Base-by-base conservation (phyloP, 1,284 basidiomycete genomes). In the Salmacisia buchloeana region DNA sequence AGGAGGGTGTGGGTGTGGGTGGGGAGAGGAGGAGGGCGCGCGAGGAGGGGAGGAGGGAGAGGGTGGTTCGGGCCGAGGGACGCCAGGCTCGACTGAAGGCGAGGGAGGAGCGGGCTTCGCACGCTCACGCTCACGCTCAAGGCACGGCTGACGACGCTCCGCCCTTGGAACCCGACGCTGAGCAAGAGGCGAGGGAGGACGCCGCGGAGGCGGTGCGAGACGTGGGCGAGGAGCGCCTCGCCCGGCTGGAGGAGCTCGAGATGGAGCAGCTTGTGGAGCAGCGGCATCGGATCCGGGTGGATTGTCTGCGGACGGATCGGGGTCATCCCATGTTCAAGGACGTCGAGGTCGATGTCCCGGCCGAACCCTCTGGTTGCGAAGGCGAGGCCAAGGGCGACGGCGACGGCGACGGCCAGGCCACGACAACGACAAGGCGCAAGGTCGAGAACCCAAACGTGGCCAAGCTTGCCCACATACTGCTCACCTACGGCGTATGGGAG, bases 291-390 rank as follows among this genome's bases (percentile, higher is more conserved):
- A 91, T 92, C 69, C 89, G 96, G 75, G 94, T 98, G 59, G 96
- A 98, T 77, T 97, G 94, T 75, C 87, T 94, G 59, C 86, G 96
- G 13, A 97, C 96, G n/a, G 96, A 99, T 80, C 86, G 94, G 18
- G 89, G 85, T 18, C 92, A 97, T 68, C 86, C 90, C 0, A 83
- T 96, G 58, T 98, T 96, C 73, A 85, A 88, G 0, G 63, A 65
- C 18, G 56, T 63, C 33, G 57, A 60, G 34, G 7, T 54, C 10
- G n/a, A 29, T 12, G 27, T 36, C 23, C 23, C 41, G 59, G 41
- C 7, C 18, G 41, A 43, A 15, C 18, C 6, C 15, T 43, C 41
- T 1, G 25, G 9, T 27, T 3, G 27, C 13, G n/a, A 29, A 31
- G 54, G 21, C 15, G 21, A 36, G 10, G 15, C n/a, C 13, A n/a